Conservation (phyloP, 139 green algal species). For the Eudorina sp. region DNA sequence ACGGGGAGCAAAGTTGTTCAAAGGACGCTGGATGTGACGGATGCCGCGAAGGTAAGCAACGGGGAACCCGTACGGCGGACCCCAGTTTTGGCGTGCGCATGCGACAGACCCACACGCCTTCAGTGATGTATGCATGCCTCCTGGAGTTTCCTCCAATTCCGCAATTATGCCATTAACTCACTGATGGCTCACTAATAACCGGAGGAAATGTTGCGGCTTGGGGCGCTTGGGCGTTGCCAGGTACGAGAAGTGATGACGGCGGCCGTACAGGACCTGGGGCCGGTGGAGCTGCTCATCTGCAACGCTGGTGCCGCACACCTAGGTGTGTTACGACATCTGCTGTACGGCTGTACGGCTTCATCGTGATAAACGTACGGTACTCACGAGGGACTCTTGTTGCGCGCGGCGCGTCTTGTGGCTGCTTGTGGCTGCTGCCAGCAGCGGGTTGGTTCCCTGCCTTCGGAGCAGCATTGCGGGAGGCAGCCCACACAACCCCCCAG, state of each 20-base stretch:
- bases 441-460: neutral
- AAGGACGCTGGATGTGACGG: constrained; percentile 49
- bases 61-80: too few species aligned
- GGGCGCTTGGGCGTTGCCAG: too few species aligned
- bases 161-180: too few species aligned
- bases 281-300: constrained; percentile 37
- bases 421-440: neutral
- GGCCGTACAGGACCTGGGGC: neutral
- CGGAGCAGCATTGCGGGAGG: too few species aligned
- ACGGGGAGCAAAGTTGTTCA: neutral
- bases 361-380: neutral
- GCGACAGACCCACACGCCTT: too few species aligned
- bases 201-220: too few species aligned
- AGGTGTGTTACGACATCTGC: neutral
- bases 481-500: too few species aligned
- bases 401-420: too few species aligned
- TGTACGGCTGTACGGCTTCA: neutral
- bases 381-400: neutral
- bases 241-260: neutral
- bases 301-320: constrained; percentile 4
- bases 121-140: too few species aligned
- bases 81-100: too few species aligned
- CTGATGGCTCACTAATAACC: too few species aligned
- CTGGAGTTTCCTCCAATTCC: too few species aligned
- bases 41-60: constrained; percentile 37